Evolutionary conservation across 306 rosid genomes (phyloP).

Genomic region (Biancaea sappan): DNA sequence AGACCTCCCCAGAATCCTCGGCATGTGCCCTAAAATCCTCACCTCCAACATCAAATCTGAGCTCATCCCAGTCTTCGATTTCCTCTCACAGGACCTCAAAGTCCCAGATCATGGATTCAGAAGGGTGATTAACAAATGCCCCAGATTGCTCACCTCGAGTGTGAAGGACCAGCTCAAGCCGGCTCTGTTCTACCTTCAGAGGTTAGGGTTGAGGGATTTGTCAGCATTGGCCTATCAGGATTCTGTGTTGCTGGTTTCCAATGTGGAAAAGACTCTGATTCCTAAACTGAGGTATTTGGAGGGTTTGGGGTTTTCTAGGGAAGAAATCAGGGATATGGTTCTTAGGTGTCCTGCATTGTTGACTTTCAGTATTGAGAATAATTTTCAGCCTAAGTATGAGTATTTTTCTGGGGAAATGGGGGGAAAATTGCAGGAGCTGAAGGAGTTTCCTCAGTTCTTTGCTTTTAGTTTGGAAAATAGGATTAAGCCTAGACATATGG

Average conservation of each 20-base stretch:
- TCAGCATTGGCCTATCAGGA: constrained; percentile 70
- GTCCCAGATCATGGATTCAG: constrained; percentile 69
- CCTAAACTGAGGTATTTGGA: constrained; percentile 71
- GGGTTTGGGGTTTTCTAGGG: constrained; percentile 58
- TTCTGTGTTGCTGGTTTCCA: constrained; percentile 74
- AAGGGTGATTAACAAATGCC: constrained; percentile 74
- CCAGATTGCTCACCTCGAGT: constrained; percentile 78
- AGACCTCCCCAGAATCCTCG: constrained; percentile 77
- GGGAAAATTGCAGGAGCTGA: constrained; percentile 62
- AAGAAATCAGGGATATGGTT: constrained; percentile 62
- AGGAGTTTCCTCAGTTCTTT: constrained; percentile 84
- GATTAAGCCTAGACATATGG: constrained; percentile 80
- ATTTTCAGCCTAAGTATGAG: constrained; percentile 75
- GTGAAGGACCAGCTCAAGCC: constrained; percentile 83
- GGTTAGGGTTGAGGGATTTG: constrained; percentile 74
- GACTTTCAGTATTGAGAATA: constrained; percentile 86
- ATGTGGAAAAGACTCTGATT: constrained; percentile 69
- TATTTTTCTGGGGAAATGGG: constrained; percentile 64
- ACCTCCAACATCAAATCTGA: constrained; percentile 67
- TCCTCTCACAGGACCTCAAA: constrained; percentile 57
- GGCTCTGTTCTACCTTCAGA: constrained; percentile 62
- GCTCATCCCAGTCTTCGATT: constrained; percentile 75
- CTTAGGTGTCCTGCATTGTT: constrained; percentile 78
- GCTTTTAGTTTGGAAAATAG: constrained; percentile 90
- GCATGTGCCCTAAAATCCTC: constrained; percentile 88